A percentile compares a stretch with the other conserved stretches of the same genome.
Conservation (phyloP, 2,329 filamentous ascomycete genomes). For the Pseudocercospora fuligena region DNA sequence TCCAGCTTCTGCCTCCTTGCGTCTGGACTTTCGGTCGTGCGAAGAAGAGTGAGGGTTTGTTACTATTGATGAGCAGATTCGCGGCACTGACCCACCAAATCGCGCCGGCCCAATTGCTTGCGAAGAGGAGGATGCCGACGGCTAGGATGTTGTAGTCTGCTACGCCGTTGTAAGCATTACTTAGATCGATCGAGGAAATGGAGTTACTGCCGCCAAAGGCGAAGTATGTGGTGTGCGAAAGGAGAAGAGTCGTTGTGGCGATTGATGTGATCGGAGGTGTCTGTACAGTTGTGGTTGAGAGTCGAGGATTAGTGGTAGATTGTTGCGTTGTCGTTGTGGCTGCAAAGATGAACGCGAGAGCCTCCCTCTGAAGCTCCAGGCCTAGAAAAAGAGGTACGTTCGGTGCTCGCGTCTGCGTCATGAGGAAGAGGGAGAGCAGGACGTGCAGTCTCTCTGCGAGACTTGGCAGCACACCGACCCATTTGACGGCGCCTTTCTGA, state of each 20-base stretch:
- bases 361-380: slow-evolving; percentile 62
- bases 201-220: slow-evolving; percentile 89
- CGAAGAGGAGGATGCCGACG: slow-evolving; percentile 82
- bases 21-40: background rate
- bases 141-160: slow-evolving; percentile 76
- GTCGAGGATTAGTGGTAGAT: background rate
- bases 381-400: slow-evolving; percentile 86
- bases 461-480: slow-evolving; percentile 26
- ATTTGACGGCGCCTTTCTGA: slow-evolving; percentile 5
- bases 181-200: slow-evolving; percentile 93
- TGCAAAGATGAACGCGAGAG: slow-evolving; percentile 35
- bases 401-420: slow-evolving; percentile 83
- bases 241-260: slow-evolving; percentile 72
- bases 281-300: background rate
- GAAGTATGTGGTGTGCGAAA: slow-evolving; percentile 86
- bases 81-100: slow-evolving; percentile 81
- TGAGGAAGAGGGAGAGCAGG: slow-evolving; percentile 75
- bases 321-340: background rate
- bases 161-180: slow-evolving; percentile 93
- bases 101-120: slow-evolving; percentile 88
- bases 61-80: slow-evolving; percentile 50
- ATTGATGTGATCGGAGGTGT: slow-evolving; percentile 40
- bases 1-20: slow-evolving; percentile 29
- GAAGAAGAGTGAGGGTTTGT: slow-evolving; percentile 26
- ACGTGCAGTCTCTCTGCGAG: slow-evolving; percentile 59